Conservation (phyloP, 2,329 filamentous ascomycete species). For the Botrytis fragariae region DNA sequence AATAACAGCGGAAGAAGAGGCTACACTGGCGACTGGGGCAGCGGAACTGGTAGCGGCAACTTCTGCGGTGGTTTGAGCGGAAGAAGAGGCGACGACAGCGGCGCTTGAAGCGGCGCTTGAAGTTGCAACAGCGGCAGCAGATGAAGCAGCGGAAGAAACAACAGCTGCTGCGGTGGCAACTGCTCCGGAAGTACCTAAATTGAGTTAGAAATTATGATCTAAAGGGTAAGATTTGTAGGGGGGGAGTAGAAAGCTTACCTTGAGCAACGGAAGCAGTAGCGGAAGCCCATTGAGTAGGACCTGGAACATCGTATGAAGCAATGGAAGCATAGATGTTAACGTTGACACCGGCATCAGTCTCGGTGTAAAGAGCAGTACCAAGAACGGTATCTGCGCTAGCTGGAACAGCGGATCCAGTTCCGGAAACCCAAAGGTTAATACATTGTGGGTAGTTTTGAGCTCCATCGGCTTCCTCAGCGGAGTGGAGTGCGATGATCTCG, state of each 20-base stretch:
- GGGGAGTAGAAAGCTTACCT: neutral
- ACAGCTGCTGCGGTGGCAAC: neutral
- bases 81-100: neutral
- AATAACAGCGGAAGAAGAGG: neutral
- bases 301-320: conserved; percentile 39
- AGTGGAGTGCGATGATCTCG: conserved; percentile 39
- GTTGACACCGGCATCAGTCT: conserved; percentile 44
- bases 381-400: conserved; percentile 39
- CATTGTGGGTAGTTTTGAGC: conserved; percentile 52
- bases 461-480: conserved; percentile 42
- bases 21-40: neutral
- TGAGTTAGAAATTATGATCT: neutral
- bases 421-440: conserved; percentile 48
- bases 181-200: neutral
- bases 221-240: neutral
- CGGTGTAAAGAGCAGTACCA: conserved; percentile 44
- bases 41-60: neutral
- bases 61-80: neutral
- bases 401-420: conserved; percentile 42
- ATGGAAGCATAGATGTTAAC: conserved; percentile 41
- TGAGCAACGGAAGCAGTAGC: neutral
- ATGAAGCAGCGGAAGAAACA: neutral
- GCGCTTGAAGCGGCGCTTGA: neutral
- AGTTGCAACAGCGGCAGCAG: neutral
- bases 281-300: conserved; percentile 31